Evolutionary conservation across 1,284 basidiomycete genomes (phyloP), one percentile per base, ranked within the genome.

Genomic region (Xanthoconium separans): DNA sequence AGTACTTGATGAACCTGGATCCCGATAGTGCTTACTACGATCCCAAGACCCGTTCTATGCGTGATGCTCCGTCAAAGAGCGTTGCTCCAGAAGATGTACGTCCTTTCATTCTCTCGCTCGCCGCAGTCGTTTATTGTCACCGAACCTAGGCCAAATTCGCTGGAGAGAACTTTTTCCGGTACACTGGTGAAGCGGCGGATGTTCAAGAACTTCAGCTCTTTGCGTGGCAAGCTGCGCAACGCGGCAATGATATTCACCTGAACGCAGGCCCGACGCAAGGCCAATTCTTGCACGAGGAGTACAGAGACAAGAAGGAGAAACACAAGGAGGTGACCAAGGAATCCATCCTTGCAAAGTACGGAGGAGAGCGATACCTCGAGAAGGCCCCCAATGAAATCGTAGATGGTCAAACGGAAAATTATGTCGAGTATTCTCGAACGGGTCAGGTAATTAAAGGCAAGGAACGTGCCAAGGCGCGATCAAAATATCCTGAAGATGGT

Each of bases 11-110:
- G 75, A 99, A 99, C 73, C 75, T 99, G 70, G 94, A 98, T 71
- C 89, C 91, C 5, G 87, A 93, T 1, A 95, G 92, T 64, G 96
- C 97, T 12, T 97, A 99, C 77, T 99, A 99, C 70, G 97, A 99
- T 68, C 97, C 97, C 47, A 99, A 99, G 78, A 99, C 97, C 27
- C 88, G 97, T 61, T 97, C 96, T 4, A 99, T 99, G 97, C 91
- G 97, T 72, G 96, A 99, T 67, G 95, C 96, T 37, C 96, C 97
- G 0, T 64, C 87, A 15, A 84, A 84, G 62, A 83, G 86, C 61
- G 76, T 93, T 33, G 76, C 84, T 2, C 78, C 91, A 12, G 94
- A 98, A 73, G 96, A 98, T 69, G 90, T 93, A 66, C 56, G 86
- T 53, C 20, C 2, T 3, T 63, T 33, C 65, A 7, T 20, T 6